These are phyloP conservation scores for Chondrostereum purpureum DNA, from an alignment of 1,284 basidiomycete species.

Conservation along the genomic window DNA sequence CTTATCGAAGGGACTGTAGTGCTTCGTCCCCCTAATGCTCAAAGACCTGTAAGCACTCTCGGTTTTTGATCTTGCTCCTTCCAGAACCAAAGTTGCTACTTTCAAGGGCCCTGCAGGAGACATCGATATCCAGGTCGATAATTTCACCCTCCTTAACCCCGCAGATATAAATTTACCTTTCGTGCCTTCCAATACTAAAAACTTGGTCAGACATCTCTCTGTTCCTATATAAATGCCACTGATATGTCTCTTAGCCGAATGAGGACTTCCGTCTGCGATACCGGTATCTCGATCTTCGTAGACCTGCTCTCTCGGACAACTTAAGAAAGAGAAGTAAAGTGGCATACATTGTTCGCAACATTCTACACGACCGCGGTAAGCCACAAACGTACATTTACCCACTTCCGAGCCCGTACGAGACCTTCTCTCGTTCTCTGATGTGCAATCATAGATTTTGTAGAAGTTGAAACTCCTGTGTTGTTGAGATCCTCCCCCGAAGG, in stretches of 20 bases:
- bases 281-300: slow-evolving; percentile 85
- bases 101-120: slow-evolving; percentile 58
- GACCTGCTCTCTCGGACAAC: slow-evolving; percentile 68
- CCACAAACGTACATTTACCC: background rate
- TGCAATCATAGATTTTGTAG: slow-evolving; percentile 64
- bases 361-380: slow-evolving; percentile 68
- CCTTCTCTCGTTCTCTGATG: no score
- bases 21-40: slow-evolving; percentile 55
- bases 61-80: slow-evolving; percentile 13
- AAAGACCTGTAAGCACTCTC: slow-evolving; percentile 43
- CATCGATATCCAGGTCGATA: slow-evolving; percentile 74
- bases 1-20: slow-evolving; percentile 67
- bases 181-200: slow-evolving; percentile 67
- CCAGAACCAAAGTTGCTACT: no score
- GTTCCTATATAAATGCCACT: slow-evolving; percentile 12
- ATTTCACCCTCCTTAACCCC: slow-evolving; percentile 73
- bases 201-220: slow-evolving; percentile 49
- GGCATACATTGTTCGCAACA: slow-evolving; percentile 68
- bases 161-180: slow-evolving; percentile 72
- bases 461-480: slow-evolving; percentile 92
- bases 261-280: slow-evolving; percentile 82
- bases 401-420: no score
- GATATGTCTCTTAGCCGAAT: slow-evolving; percentile 54
- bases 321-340: slow-evolving; percentile 76
- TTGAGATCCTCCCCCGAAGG: slow-evolving; percentile 92